A percentile compares a stretch with the other conserved stretches of the same genome.
These are phyloP conservation scores for Puccinia novopanici DNA, from an alignment of 1,284 basidiomycete genomes.

Conservation along the genomic window DNA sequence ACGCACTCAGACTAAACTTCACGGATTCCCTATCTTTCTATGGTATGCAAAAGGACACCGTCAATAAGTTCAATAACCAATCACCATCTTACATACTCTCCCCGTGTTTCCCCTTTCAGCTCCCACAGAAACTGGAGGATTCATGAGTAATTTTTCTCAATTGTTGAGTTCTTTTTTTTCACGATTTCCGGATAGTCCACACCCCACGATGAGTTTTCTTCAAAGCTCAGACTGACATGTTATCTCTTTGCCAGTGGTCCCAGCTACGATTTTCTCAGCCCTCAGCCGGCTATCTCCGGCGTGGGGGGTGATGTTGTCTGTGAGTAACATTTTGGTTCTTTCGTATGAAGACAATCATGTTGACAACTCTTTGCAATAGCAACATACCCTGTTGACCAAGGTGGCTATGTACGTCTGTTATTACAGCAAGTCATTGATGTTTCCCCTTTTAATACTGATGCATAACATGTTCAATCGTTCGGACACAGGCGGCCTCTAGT, in stretches of 20 bases:
- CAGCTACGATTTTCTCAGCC: constrained; percentile 41
- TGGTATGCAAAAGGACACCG: background rate
- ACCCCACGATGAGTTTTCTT: background rate
- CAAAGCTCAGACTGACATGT: background rate
- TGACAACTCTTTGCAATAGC: constrained; percentile 13
- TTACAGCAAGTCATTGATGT: background rate
- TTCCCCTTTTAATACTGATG: background rate
- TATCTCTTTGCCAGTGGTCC: constrained; percentile 36
- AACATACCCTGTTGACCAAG: constrained; percentile 38
- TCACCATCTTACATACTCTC: background rate
- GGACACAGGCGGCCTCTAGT: constrained; percentile 29
- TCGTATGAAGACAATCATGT: background rate
- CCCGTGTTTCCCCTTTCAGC: background rate
- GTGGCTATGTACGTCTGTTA: constrained; percentile 33
- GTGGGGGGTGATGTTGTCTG: constrained; percentile 46
- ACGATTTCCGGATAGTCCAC: background rate
- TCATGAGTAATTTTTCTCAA: constrained; percentile 50
- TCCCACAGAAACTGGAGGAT: constrained; percentile 50
- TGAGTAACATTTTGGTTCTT: constrained; percentile 12
- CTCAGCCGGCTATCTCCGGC: constrained; percentile 34
- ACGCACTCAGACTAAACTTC: constrained; percentile 25
- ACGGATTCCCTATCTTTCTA: constrained; percentile 6
- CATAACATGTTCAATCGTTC: background rate
- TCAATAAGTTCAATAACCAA: background rate
- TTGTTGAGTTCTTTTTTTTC: constrained; percentile 36